Evolutionary conservation across 768 basidiomycete species (phyloP).

Genomic region (Hemileccinum impolitum): DNA sequence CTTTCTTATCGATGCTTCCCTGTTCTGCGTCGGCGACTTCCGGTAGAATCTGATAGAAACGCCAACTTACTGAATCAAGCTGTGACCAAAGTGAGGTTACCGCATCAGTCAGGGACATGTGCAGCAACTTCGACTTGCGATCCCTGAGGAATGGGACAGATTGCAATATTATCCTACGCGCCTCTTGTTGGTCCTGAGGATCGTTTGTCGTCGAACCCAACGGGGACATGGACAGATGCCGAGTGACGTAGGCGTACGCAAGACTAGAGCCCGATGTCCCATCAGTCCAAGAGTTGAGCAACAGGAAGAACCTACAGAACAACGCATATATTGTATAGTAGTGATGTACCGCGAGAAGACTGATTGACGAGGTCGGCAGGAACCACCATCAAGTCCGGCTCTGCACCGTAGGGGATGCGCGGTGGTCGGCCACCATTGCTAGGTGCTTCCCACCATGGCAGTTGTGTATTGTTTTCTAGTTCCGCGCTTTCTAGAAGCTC

Average conservation of each 20-base stretch:
- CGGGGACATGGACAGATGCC: conserved; percentile 58
- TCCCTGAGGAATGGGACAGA: conserved; percentile 66
- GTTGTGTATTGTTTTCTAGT: conserved; percentile 43
- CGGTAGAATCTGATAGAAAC: background rate
- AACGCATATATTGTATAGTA: conserved; percentile 69
- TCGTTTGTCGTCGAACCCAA: conserved; percentile 42
- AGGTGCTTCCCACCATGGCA: conserved; percentile 73
- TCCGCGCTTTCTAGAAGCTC: conserved; percentile 58
- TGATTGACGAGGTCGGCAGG: conserved; percentile 44
- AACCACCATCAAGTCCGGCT: conserved; percentile 44
- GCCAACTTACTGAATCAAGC: conserved; percentile 38
- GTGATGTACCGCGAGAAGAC: conserved; percentile 34
- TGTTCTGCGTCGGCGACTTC: conserved; percentile 18
- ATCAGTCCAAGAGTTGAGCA: background rate
- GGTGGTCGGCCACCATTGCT: conserved; percentile 2
- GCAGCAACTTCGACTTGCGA: conserved; percentile 52
- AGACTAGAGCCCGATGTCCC: conserved; percentile 40
- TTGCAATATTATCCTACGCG: conserved; percentile 44
- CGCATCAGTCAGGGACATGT: conserved; percentile 47
- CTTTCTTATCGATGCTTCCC: conserved; percentile 35
- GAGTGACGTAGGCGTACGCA: conserved; percentile 64
- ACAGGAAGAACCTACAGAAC: conserved; percentile 50
- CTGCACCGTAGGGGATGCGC: conserved; percentile 30
- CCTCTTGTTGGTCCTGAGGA: conserved; percentile 44
- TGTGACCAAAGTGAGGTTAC: conserved; percentile 68